phyloP scores from a whole-genome alignment of 2,329 filamentous ascomycete genomes.

The Hypoxylon sp. region DNA sequence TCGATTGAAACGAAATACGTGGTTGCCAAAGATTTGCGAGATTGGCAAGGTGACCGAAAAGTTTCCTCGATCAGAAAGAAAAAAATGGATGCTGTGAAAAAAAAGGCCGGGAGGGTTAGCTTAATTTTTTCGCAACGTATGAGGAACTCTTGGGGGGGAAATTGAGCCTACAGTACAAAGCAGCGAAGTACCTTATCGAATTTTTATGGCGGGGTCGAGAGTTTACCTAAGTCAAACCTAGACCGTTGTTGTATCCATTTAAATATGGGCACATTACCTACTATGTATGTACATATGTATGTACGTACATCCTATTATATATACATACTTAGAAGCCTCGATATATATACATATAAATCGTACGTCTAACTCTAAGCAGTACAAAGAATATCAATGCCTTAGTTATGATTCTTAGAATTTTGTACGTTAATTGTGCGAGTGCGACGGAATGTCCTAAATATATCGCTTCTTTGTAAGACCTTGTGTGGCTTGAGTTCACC shows the following conservation, averaged over 20 bases:
- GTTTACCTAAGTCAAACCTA: slow-evolving; percentile 6
- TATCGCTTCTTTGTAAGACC: background rate
- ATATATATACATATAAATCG: too few species aligned
- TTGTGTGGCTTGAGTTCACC: slow-evolving; percentile 10
- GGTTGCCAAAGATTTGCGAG: slow-evolving; percentile 43
- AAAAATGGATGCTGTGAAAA: slow-evolving; percentile 51
- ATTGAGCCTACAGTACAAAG: slow-evolving; percentile 31
- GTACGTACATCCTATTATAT: too few species aligned
- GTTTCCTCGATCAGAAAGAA: slow-evolving; percentile 50
- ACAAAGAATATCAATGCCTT: too few species aligned
- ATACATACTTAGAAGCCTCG: too few species aligned
- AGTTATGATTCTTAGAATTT: background rate
- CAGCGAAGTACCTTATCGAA: slow-evolving; percentile 26
- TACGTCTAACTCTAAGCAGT: too few species aligned
- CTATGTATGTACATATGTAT: background rate
- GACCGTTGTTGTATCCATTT: background rate
- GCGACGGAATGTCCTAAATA: slow-evolving; percentile 1
- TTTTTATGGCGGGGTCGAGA: slow-evolving; percentile 38
- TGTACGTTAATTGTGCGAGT: background rate
- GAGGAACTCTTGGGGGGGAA: slow-evolving; percentile 16
- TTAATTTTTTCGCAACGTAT: slow-evolving; percentile 43
- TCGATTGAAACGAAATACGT: slow-evolving; percentile 46
- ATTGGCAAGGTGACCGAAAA: slow-evolving; percentile 50
- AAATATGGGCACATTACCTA: background rate
- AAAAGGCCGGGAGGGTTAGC: slow-evolving; percentile 47